Evolutionary conservation across 2,329 filamentous ascomycete genomes (phyloP), one percentile per base, ranked within the genome.

Genomic region (Biscogniauxia sp.): DNA sequence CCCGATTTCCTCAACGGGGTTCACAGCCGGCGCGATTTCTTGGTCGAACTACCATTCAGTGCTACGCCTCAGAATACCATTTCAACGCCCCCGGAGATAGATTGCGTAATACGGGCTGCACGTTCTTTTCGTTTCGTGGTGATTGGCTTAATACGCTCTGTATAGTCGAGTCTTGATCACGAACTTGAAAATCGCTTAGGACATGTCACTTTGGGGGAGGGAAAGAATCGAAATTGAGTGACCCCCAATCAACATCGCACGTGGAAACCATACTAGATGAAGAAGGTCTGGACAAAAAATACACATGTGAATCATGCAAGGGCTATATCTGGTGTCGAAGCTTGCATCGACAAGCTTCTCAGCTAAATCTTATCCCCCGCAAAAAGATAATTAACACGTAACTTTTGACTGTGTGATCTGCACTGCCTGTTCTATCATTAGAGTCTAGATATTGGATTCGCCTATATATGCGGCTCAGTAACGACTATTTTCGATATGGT

Each of bases 1-100:
- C 23, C 52, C 41, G 32, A 58, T 64, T 67, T 54, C 65, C 59
- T 54, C 56, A 67, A 65, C 53, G 45, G 61, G 65, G 57, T 45
- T 28, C 57, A 61, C 50, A 58, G 32, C 63, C 65, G 65, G 60
- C 58, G 49, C 50, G 49, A 61, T 32, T 55, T 50, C 51, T 55
- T 45, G 51, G 59, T 37, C 45, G 50, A 57, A n/a, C 25, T 49
- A 41, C 53, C 53, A 17, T 55, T 37, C 63, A 49, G 64, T 67
- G 63, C 63, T 63, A 65, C 65, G 54, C 56, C 55, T 56, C 51
- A 51, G 57, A 55, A 32, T 51, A 53, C 4, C 37, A 45, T 13
- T 45, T n/a, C 37, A 2, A 3, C 2, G 11, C 15, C n/a, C 37
- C 37, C 17, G 37, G 15, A 45, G 37, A n/a, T 45, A 54, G 58